Base-by-base conservation (phyloP, 148 eudicot species). In the Heliamphora exappendiculata region DNA sequence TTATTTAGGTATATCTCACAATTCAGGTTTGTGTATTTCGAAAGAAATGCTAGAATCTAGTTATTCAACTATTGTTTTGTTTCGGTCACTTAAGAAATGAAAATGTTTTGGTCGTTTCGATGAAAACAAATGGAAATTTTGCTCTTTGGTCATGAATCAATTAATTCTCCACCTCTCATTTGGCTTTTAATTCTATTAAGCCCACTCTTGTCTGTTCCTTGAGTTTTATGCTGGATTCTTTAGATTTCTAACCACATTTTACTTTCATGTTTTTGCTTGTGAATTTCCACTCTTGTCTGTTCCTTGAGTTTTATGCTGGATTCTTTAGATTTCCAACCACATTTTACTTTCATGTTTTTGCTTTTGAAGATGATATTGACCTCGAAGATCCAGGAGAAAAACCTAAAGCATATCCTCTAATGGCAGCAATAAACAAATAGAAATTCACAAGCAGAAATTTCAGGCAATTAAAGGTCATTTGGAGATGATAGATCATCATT, bases 301-400 rank as follows among this genome's bases (percentile, higher is more conserved):
- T 53, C 28, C 28, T 31, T 6, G 26, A 42, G 62, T 47, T 19
- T 63, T 65, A 58, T 51, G 37, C n/a, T 47, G 29, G 71, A 51
- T 16, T 67, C 22, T 13, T 62, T 58, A 29, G 47, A 49, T 53
- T 16, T 16, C 39, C 13, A 12, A 24, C 11, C 16, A 17, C 53
- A 28, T 31, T n/a, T 70, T 58, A 44, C 67, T 60, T 76, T 31
- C 65, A 51, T 67, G 20, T 59, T 55, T 64, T 37, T 57, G 17
- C 34, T 80, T 70, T 63, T 82, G 62, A 72, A 96, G 99, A 96
- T 82, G 97, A 93, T 81, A 96, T 96, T 67, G 94, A 96, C 78
- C 73, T 96, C 28, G 94, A 89, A 29, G 98, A 90, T 81, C 84
- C 84, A 64, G 87, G 78, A 76, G 91, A 84, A 57, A 91, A 88